Percentiles rank a stretch among this genome's conserved stretches.
phyloP scores from a whole-genome alignment of 495 filamentous ascomycete species.

The Xylaria scruposa region DNA sequence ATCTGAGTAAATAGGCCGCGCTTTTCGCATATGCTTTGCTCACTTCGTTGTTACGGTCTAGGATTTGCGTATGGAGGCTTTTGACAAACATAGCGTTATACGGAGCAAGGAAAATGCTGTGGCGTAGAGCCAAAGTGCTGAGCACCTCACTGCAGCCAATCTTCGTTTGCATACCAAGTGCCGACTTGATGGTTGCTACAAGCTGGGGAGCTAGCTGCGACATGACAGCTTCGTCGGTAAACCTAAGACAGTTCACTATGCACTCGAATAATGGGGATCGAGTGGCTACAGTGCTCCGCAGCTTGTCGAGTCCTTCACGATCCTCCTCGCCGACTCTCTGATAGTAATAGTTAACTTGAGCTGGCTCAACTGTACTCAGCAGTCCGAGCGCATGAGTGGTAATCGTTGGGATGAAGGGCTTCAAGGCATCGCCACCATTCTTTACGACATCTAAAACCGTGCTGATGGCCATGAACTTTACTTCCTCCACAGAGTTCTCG shows the following conservation, averaged over 20 bases:
- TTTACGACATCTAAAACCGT: constrained; percentile 90
- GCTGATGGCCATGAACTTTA: constrained; percentile 73
- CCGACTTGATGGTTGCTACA: constrained; percentile 78
- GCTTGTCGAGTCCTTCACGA: constrained; percentile 83
- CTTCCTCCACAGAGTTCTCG: constrained; percentile 85
- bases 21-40: constrained; percentile 83
- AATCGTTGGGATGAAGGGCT: constrained; percentile 80
- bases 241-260: constrained; percentile 86
- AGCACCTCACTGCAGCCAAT: constrained; percentile 87
- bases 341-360: constrained; percentile 89
- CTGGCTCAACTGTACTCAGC: constrained; percentile 84
- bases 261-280: constrained; percentile 92
- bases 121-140: constrained; percentile 82
- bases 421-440: constrained; percentile 73
- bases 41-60: constrained; percentile 91
- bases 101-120: constrained; percentile 73
- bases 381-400: constrained; percentile 80
- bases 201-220: constrained; percentile 71
- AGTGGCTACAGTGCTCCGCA: constrained; percentile 77
- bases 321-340: constrained; percentile 88
- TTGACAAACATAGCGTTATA: constrained; percentile 80
- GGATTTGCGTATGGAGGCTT: constrained; percentile 75
- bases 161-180: constrained; percentile 90
- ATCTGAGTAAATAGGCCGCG: constrained; percentile 81
- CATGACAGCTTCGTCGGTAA: constrained; percentile 79